These are phyloP conservation scores for Quercus alba DNA, from an alignment of 306 rosid genomes.

Conservation along the genomic window DNA sequence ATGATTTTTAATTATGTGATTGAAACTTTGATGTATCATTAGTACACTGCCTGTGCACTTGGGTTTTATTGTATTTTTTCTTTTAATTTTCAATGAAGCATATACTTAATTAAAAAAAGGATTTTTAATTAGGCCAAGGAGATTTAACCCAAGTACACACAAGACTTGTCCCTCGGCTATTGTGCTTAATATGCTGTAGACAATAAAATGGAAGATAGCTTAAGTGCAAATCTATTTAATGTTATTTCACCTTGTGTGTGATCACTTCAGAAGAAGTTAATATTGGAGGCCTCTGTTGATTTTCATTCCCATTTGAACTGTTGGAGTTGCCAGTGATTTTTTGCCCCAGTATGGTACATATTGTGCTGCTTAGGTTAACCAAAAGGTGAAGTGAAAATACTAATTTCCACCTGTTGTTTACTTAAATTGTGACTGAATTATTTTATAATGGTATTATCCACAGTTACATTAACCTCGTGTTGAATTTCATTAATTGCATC, in stretches of 20 bases:
- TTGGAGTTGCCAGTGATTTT: neutral
- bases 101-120: too few species aligned
- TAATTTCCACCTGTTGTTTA: neutral
- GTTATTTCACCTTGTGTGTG: conserved; percentile 2
- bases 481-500: neutral
- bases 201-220: neutral
- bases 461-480: neutral
- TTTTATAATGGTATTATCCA: neutral
- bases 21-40: neutral
- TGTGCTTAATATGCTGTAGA: neutral
- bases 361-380: neutral
- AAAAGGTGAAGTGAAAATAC: neutral
- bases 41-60: too few species aligned
- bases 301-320: neutral
- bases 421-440: neutral
- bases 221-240: neutral
- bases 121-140: too few species aligned
- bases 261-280: conserved; percentile 6
- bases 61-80: too few species aligned
- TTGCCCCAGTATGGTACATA: conserved; percentile 7
- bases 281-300: neutral
- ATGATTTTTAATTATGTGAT: neutral
- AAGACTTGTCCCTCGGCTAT: neutral
- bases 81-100: too few species aligned
- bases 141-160: neutral